Conservation (phyloP, 106 monocot genomes). For the Ottelia alismoides region DNA sequence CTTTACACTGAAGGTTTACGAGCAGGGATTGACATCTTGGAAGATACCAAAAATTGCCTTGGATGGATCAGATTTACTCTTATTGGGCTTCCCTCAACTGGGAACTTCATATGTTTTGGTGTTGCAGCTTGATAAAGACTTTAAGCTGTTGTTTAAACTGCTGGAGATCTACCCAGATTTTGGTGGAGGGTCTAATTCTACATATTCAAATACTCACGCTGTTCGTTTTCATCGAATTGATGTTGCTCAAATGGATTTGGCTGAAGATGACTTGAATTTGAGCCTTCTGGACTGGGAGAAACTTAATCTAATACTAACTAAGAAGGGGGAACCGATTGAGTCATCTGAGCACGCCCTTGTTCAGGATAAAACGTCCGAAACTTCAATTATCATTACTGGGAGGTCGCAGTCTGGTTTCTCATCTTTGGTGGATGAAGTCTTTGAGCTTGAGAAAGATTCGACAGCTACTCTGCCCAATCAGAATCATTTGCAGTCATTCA, state of each 20-base stretch:
- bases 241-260: constrained; percentile 45
- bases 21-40: constrained; percentile 43
- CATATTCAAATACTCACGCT: constrained; percentile 33
- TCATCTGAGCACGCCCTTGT: constrained; percentile 23
- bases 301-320: constrained; percentile 15
- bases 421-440: constrained; percentile 87
- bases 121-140: constrained; percentile 91
- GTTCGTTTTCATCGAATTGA: constrained; percentile 55
- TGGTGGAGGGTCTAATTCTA: constrained; percentile 31
- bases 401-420: constrained; percentile 56
- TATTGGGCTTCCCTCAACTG: constrained; percentile 79
- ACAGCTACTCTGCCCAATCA: constrained; percentile 11
- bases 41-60: constrained; percentile 62
- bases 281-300: constrained; percentile 64
- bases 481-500: constrained; percentile 22
- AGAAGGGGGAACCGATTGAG: constrained; percentile 16
- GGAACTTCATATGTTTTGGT: constrained; percentile 75
- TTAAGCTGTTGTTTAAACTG: constrained; percentile 66
- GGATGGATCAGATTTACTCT: constrained; percentile 51
- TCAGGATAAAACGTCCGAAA: constrained; percentile 25
- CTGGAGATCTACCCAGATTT: constrained; percentile 57
- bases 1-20: constrained; percentile 54
- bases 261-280: constrained; percentile 73
- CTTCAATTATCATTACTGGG: constrained; percentile 28
- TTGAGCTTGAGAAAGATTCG: constrained; percentile 52